Base-by-base conservation (phyloP, 768 basidiomycete genomes). In the Lentinula guzmanii region DNA sequence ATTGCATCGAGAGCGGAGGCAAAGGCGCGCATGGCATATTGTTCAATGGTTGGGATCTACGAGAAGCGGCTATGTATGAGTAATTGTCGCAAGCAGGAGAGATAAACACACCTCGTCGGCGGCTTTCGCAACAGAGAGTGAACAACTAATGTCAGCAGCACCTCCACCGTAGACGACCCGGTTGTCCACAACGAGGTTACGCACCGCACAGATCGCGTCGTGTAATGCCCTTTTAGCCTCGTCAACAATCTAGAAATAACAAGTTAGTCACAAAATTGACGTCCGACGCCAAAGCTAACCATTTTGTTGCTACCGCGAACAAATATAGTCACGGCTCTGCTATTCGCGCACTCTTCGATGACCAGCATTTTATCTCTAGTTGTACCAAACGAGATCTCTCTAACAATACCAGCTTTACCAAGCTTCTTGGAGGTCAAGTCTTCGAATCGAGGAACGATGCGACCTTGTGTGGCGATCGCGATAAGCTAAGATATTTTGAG, bases 1-100 rank as follows among this genome's bases (percentile, higher is more conserved):
- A 98, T 77, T n/a, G 94, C 84, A 68, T 99, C 97, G 7, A 99
- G 79, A 13, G 97, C 96, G 37, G 92, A 91, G 3, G 97, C 84
- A 72, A 98, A 99, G n/a, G 97, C 95, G 53, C 96, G 89, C 95
- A 99, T 98, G 2, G 97, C 97, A 70, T 99, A 99, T 79, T 99
- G 97, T 76, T 99, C 97, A 69, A 99, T 98, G 33, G 93, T 84
- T 1, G 97, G 89, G 65, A 97, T 96, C 92, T 95, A 18, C 15
- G n/a, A 16, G 16, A 10, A 43, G 6, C 16, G 16, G 61, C 28
- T 33, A 28, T 24, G 48, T 16, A 18, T 37, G 50, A 61, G 39
- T 15, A 59, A 51, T 7, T 34, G 21, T 24, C 28, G 18, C 28
- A 11, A 52, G 39, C 42, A 51, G 21, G 46, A 58, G 41, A 65